These are phyloP conservation scores for Phytophthora ramorum DNA, from an alignment of 352 stramenopile species.

Conservation along the genomic window DNA sequence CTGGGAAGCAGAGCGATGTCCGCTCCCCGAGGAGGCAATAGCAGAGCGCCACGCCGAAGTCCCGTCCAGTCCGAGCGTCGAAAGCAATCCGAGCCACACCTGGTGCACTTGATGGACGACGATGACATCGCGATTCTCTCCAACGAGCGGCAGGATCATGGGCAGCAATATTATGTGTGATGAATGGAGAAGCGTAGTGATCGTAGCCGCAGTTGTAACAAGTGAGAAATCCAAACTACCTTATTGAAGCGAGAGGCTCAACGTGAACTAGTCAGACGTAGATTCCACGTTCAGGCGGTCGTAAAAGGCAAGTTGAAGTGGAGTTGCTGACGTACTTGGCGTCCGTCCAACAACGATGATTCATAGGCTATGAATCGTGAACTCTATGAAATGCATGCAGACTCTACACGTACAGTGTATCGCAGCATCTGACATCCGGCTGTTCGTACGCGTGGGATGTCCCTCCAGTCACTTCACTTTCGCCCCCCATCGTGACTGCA, in stretches of 20 bases:
- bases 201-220: constrained; percentile 14
- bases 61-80: constrained; percentile 1
- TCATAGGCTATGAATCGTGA: no score
- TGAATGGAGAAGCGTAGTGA: constrained; percentile 7
- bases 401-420: no score
- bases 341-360: constrained; percentile 2
- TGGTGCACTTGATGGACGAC: constrained; percentile 31
- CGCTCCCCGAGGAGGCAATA: constrained; percentile 13
- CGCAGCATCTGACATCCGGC: constrained; percentile 2
- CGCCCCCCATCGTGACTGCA: constrained; percentile 37
- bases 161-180: constrained; percentile 26
- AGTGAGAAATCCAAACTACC: constrained; percentile 22
- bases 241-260: neutral
- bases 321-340: neutral
- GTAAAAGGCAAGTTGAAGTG: constrained; percentile 9
- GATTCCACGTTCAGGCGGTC: neutral
- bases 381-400: neutral
- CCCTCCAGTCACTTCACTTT: constrained; percentile 6
- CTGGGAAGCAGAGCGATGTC: constrained; percentile 13
- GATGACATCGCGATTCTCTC: constrained; percentile 36
- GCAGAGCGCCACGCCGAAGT: constrained; percentile 5
- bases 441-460: constrained; percentile 13
- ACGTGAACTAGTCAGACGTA: neutral
- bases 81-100: constrained; percentile 16
- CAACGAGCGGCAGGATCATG: constrained; percentile 27